Evolutionary conservation across 805 yeast genomes (phyloP), one percentile per base, ranked within the genome.

Genomic region (Danielia reshetovae): DNA sequence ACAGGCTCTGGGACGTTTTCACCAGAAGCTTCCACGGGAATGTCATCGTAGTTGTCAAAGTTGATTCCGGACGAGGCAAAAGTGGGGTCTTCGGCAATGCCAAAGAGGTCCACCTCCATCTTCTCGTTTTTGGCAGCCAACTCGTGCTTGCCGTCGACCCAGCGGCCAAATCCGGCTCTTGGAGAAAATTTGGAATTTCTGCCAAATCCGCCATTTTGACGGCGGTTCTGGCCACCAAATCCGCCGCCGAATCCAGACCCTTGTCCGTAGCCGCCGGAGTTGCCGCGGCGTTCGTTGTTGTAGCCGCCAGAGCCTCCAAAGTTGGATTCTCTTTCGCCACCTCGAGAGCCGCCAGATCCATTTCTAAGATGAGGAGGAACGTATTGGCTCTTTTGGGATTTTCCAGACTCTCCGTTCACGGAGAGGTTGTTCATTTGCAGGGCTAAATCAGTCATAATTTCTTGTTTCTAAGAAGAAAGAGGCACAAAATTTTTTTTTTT

Each of bases 21-120:
- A 68, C 99, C 99, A 31, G 95, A 68, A 32, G 97, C 99, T 68
- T 93, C 97, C 45, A 93, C 97, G 42, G 98, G 98, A 46, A 93
- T 93, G 40, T 94, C 97, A 62, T 93, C 99, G 66, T 93, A 93
- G 73, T 86, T 88, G 65, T 94, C 99, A 57, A 93, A 93, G 72
- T 93, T 93, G 68, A 93, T 93, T 75, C 99, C 99, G 24, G 96
- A 84, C 34, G 94, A 80, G 72, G 85, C 96, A 70, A 81, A 79
- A 25, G 59, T 55, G 51, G 87, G 74, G 54, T 81, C 95, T 35
- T 81, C 86, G 34, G 73, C 74, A 31, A 74, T 70, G 54, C 99
- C 98, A 52, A 85, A 94, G 43, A 93, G 71, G 55, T 86, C 88
- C 38, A 72, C 51, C 69, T 93, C 98, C 48, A 81, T 54, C 39